These are phyloP conservation scores for Cutaneotrichosporon cavernicola DNA, from an alignment of 1,284 basidiomycete genomes.

Conservation along the genomic window DNA sequence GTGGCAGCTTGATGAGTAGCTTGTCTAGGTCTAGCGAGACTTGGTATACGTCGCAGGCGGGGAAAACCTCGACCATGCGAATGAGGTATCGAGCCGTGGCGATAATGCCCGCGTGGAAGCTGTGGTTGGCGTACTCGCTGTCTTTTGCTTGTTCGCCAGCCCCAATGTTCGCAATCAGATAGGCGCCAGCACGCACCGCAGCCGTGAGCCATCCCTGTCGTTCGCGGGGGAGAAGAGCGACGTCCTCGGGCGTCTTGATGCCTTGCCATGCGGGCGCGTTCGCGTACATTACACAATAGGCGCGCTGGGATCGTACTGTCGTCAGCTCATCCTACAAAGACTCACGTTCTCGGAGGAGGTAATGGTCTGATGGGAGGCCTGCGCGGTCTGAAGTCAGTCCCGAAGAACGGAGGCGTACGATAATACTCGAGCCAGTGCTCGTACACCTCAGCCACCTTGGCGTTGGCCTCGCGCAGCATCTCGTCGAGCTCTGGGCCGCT, in stretches of 20 bases:
- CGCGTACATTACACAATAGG: constrained; percentile 15
- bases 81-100: constrained; percentile 25
- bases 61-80: constrained; percentile 22
- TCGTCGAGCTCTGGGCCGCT: constrained; percentile 7
- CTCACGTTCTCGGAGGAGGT: constrained; percentile 22
- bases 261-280: constrained; percentile 14
- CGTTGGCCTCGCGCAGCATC: constrained; percentile 12
- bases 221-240: constrained; percentile 11
- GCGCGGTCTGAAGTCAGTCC: constrained; percentile 3
- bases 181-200: constrained; percentile 15
- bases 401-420: neutral
- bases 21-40: constrained; percentile 25
- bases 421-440: constrained; percentile 22
- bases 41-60: constrained; percentile 21
- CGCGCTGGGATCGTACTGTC: constrained; percentile 11
- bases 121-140: constrained; percentile 19
- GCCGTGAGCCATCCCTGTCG: constrained; percentile 17
- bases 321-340: neutral
- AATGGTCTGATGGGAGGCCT: constrained; percentile 18
- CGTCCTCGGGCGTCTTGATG: constrained; percentile 10
- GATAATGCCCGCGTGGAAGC: constrained; percentile 23
- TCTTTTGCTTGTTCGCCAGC: constrained; percentile 11
- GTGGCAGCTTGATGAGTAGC: constrained; percentile 15
- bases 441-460: constrained; percentile 6
- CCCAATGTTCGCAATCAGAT: constrained; percentile 14